Evolutionary conservation across 345 rosid species (phyloP).

Genomic region (Bruguiera sexangula): DNA sequence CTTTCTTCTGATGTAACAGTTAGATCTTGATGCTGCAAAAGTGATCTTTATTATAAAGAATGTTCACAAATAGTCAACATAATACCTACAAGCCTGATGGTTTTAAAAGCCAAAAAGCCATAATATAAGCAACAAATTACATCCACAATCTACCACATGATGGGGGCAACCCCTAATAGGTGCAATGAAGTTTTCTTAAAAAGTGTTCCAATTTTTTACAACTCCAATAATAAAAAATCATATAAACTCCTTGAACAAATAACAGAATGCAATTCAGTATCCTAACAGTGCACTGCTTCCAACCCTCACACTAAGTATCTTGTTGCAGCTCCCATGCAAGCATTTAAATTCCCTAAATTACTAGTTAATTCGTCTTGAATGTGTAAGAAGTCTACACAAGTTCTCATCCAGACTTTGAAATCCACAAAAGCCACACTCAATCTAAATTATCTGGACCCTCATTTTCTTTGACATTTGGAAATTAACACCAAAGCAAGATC

Average conservation of each 20-base stretch:
- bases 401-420: too few species aligned
- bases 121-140: not conserved
- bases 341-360: too few species aligned
- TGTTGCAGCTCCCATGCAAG: too few species aligned
- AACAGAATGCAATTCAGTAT: too few species aligned
- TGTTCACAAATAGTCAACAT: not conserved
- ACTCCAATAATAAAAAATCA: too few species aligned
- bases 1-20: conserved; percentile 93
- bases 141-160: not conserved
- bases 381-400: too few species aligned
- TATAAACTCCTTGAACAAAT: too few species aligned
- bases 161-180: not conserved
- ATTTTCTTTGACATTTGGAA: not conserved
- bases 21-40: conserved; percentile 83
- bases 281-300: too few species aligned
- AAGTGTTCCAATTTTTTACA: too few species aligned
- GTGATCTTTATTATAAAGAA: conserved; percentile 24
- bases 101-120: not conserved
- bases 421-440: too few species aligned
- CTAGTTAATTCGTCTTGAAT: too few species aligned
- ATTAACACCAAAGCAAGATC: not conserved
- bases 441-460: not conserved
- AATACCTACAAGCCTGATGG: not conserved
- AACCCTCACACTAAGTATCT: too few species aligned
- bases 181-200: not conserved